phyloP scores from a whole-genome alignment of 768 basidiomycete species.

The Mycena amicta region DNA sequence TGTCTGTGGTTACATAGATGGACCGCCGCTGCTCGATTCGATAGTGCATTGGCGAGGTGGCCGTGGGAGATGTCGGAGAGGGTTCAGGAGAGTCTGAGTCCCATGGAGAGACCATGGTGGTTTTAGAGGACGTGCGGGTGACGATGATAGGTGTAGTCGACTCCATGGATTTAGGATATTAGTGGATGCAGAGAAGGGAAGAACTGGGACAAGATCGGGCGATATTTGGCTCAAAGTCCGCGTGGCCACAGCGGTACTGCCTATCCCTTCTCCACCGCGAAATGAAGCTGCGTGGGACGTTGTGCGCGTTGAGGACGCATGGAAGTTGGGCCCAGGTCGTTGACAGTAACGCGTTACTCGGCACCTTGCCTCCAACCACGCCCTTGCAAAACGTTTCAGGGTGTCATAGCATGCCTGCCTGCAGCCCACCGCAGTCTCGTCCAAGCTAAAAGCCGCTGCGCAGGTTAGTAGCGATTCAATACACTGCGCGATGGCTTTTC shows the following conservation, averaged over 20 bases:
- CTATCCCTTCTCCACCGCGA: not conserved
- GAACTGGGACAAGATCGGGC: not conserved
- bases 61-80: conserved; percentile 21
- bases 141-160: conserved; percentile 17
- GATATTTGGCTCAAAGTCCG: not conserved
- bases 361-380: not conserved
- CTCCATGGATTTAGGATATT: not conserved
- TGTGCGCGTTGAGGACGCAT: not conserved
- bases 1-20: conserved; percentile 47
- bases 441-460: conserved; percentile 14
- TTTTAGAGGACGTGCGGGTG: conserved; percentile 23
- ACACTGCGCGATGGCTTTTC: conserved; percentile 15
- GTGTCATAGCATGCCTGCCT: not conserved
- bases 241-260: not conserved
- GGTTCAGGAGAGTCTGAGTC: conserved; percentile 20
- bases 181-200: not conserved
- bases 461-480: not conserved
- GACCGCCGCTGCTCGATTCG: conserved; percentile 53
- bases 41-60: conserved; percentile 38
- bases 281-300: not conserved
- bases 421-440: not conserved
- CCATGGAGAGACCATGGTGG: conserved; percentile 23
- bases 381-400: not conserved
- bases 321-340: not conserved
- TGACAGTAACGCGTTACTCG: not conserved